Conservation (phyloP, 2,329 filamentous ascomycete species). For the Curvularia hawaiiensis region DNA sequence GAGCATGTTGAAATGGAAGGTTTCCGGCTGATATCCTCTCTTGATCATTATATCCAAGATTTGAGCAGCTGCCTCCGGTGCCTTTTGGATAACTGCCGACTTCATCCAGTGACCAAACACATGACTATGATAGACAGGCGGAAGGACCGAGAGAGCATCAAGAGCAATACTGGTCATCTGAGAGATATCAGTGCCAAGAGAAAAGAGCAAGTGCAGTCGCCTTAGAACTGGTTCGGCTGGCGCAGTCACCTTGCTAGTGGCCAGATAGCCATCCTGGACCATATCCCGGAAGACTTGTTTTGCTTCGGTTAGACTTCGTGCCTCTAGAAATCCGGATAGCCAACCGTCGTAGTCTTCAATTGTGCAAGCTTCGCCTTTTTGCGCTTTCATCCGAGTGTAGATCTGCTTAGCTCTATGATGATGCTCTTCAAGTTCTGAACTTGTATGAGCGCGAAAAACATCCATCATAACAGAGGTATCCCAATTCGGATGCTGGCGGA, state of each 20-base stretch:
- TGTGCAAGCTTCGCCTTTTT: conserved; percentile 64
- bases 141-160: conserved; percentile 57
- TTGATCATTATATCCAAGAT: conserved; percentile 78
- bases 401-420: conserved; percentile 57
- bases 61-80: conserved; percentile 66
- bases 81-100: conserved; percentile 71
- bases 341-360: conserved; percentile 79
- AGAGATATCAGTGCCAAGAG: conserved; percentile 35
- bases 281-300: conserved; percentile 85
- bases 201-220: conserved; percentile 36
- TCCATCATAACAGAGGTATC: conserved; percentile 66
- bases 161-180: conserved; percentile 38
- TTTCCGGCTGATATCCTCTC: conserved; percentile 68
- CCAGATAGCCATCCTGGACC: conserved; percentile 64
- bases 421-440: conserved; percentile 48
- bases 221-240: conserved; percentile 28
- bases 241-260: conserved; percentile 48
- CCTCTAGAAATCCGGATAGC: conserved; percentile 71
- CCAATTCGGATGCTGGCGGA: conserved; percentile 52
- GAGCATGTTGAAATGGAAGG: conserved; percentile 81
- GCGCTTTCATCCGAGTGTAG: conserved; percentile 62
- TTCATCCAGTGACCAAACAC: conserved; percentile 91
- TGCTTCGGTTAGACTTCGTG: conserved; percentile 68
- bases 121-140: conserved; percentile 69
- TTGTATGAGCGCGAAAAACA: conserved; percentile 71